A percentile compares a stretch with the other conserved stretches of the same genome.
These are phyloP conservation scores for Trichoderma gracile DNA, from an alignment of 2,329 filamentous ascomycete species.

Conservation along the genomic window DNA sequence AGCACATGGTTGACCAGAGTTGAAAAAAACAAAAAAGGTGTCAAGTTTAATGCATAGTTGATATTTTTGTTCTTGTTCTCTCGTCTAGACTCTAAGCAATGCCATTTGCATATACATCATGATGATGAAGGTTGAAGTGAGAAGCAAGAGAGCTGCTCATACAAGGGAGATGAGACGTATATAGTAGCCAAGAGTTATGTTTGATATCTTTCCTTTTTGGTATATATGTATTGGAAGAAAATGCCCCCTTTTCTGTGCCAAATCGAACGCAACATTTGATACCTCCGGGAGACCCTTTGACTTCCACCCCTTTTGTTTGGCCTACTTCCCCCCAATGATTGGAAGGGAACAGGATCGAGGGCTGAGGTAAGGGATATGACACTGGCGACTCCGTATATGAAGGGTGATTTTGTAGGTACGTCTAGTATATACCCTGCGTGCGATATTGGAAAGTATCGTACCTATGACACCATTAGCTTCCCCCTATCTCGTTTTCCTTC, in stretches of 20 bases:
- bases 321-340: no score
- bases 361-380: background rate
- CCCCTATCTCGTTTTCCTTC: no score
- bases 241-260: no score
- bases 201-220: background rate
- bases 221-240: no score
- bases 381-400: background rate
- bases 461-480: constrained; percentile 43
- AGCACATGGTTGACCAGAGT: no score
- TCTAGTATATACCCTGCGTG: constrained; percentile 81
- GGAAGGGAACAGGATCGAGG: no score
- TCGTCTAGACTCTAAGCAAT: background rate
- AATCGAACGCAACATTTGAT: no score
- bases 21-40: no score
- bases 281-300: no score
- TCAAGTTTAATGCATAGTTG: no score
- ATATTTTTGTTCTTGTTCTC: background rate
- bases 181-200: background rate
- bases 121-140: background rate
- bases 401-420: no score
- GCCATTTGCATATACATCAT: constrained; percentile 13
- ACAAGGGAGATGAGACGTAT: background rate
- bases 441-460: constrained; percentile 87
- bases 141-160: background rate
- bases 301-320: no score